phyloP scores from a whole-genome alignment of 768 basidiomycete genomes.

The Pleurotus pulmonarius region DNA sequence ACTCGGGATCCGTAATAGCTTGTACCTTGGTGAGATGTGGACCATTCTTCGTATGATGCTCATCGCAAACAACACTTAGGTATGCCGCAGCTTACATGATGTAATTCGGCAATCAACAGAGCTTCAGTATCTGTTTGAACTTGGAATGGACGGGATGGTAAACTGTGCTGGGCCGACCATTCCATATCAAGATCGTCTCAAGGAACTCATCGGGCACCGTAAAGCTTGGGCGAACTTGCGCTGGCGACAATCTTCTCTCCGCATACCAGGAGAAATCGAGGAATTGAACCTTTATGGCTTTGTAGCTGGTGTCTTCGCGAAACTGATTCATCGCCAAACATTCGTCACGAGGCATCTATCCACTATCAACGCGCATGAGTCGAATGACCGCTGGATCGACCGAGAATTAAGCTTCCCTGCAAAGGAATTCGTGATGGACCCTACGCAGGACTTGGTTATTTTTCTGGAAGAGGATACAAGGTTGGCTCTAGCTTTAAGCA shows the following conservation, averaged over 20 bases:
- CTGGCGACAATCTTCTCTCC: constrained; percentile 13
- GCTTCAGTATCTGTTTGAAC: constrained; percentile 34
- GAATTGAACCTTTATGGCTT: constrained; percentile 49
- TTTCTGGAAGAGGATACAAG: constrained; percentile 27
- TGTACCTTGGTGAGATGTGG: not conserved
- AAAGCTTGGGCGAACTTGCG: constrained; percentile 20
- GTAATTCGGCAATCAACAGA: constrained; percentile 12
- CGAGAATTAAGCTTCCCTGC: constrained; percentile 35
- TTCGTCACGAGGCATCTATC: constrained; percentile 23
- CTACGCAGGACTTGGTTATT: constrained; percentile 56
- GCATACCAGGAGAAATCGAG: constrained; percentile 11
- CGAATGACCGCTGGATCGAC: constrained; percentile 18
- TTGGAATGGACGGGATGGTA: constrained; percentile 33
- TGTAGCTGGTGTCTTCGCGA: constrained; percentile 55
- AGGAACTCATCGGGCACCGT: constrained; percentile 14
- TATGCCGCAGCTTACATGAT: not conserved
- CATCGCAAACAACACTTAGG: not conserved
- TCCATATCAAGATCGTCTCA: constrained; percentile 17
- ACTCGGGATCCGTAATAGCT: not conserved
- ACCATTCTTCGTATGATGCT: not conserved
- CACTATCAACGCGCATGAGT: constrained; percentile 14
- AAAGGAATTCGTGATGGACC: constrained; percentile 64
- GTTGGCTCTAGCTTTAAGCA: constrained; percentile 9
- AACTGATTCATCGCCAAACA: constrained; percentile 22
- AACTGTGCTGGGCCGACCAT: constrained; percentile 10